phyloP scores from a whole-genome alignment of 345 rosid genomes.

The Eucalyptus curtisii region DNA sequence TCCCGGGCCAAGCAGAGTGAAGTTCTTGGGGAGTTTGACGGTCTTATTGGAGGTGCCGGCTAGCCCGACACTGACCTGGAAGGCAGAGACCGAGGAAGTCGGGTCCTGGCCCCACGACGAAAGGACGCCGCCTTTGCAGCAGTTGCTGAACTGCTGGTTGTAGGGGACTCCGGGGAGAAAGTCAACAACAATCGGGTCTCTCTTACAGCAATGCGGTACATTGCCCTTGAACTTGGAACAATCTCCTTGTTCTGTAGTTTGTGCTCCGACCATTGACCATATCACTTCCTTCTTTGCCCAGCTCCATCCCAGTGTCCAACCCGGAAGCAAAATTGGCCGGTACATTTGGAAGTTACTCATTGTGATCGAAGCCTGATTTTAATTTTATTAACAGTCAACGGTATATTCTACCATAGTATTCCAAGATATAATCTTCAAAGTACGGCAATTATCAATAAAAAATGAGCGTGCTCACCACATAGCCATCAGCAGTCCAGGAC shows the following conservation, averaged over 20 bases:
- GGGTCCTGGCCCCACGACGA: constrained; percentile 81
- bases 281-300: constrained; percentile 80
- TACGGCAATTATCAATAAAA: not conserved
- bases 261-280: constrained; percentile 74
- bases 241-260: constrained; percentile 81
- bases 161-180: constrained; percentile 70
- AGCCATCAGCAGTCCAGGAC: constrained; percentile 72
- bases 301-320: constrained; percentile 70
- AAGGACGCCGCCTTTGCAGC: constrained; percentile 65
- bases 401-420: no score
- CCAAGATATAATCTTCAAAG: not conserved
- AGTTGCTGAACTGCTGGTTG: constrained; percentile 65
- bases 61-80: constrained; percentile 58
- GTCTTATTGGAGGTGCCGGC: constrained; percentile 83
- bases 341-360: constrained; percentile 60
- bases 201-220: constrained; percentile 65
- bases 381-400: not conserved
- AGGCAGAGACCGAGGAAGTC: constrained; percentile 39
- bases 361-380: constrained; percentile 45
- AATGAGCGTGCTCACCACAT: constrained; percentile 31
- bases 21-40: constrained; percentile 57
- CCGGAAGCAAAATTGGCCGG: constrained; percentile 57
- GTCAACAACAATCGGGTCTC: constrained; percentile 47
- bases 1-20: constrained; percentile 67
- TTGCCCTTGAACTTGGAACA: constrained; percentile 73